These are phyloP conservation scores for Sergeia podlipaevii DNA, from an alignment of 208 protist genomes.

Conservation along the genomic window DNA sequence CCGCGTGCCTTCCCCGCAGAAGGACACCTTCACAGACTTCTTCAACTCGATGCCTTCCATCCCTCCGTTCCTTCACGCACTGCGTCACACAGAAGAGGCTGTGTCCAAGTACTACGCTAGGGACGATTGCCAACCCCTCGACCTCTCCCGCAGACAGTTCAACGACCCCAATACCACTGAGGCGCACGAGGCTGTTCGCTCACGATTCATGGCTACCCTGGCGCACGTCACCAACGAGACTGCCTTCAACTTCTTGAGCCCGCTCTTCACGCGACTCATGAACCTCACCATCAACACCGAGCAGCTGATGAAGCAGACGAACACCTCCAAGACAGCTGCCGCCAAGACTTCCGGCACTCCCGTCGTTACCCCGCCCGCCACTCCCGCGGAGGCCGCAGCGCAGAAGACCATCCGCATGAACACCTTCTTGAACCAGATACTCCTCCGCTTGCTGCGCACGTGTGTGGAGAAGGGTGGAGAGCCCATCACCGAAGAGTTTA, in stretches of 20 bases:
- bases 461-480: constrained; percentile 66
- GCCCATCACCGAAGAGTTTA: constrained; percentile 70
- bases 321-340: constrained; percentile 5
- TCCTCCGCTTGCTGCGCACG: constrained; percentile 71
- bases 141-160: constrained; percentile 48
- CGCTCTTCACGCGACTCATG: constrained; percentile 64
- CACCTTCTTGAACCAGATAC: constrained; percentile 76
- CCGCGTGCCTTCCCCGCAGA: constrained; percentile 80
- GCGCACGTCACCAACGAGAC: constrained; percentile 76
- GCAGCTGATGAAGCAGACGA: constrained; percentile 37
- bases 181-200: constrained; percentile 39
- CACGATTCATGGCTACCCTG: constrained; percentile 49
- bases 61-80: constrained; percentile 46
- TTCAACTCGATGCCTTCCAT: constrained; percentile 75
- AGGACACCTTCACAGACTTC: constrained; percentile 94
- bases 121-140: constrained; percentile 33
- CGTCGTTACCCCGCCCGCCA: constrained; percentile 7
- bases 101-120: constrained; percentile 48
- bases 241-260: constrained; percentile 65
- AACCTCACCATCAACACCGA: constrained; percentile 44
- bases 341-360: constrained; percentile 9
- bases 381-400: constrained; percentile 13
- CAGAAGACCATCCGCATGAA: constrained; percentile 30
- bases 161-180: constrained; percentile 28
- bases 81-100: constrained; percentile 70